Base-by-base conservation (phyloP, 2,329 filamentous ascomycete genomes). In the Plenodomus biglobosus region DNA sequence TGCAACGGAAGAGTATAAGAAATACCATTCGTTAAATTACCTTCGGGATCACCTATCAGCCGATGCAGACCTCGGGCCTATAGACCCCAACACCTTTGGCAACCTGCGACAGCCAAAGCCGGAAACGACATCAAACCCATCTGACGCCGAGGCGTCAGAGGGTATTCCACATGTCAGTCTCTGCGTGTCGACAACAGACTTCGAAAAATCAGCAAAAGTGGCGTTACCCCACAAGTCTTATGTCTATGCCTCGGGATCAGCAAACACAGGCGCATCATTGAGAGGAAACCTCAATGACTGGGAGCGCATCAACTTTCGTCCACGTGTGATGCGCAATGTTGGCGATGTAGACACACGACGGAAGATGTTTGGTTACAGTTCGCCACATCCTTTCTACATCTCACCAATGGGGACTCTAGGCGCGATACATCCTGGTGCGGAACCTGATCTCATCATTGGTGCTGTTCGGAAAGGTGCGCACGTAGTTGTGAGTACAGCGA, bases 331-430 rank as follows among this genome's bases (percentile, higher is more conserved):
- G 62, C 64, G 68, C 17, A 63, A 71, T 36, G 69, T 72, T 2
- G 65, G 66, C 17, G 53, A 68, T 19, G 61, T 68, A 1, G 62
- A 69, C 34, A 65, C 59, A 38, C 50, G 53, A 10, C 56, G 65
- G 35, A 58, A 59, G 18, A 69, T 73, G 15, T 60, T 73, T n/a
- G 72, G 72, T 2, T 57, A 69, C 35, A 58, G 51, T 42, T 61
- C 63, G 15, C 56, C 51, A 2, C 65, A 72, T 27, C 72, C 72
- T 0, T 72, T 75, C 47, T 74, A 73, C 49, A 67, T 75, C 36
- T 67, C 65, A 1, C 71, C 72, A 0, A 71, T 71, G 58, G 72
- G 71, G 1, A 70, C 67, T 1, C 59, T 71, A 20, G 66, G 67
- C 11, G 60, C 69, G 1, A 68, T 68, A 1, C 66, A 74, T 40